These are phyloP conservation scores for Nymphaea thermarum DNA, from an alignment of 164 flowering plant species.

Conservation along the genomic window DNA sequence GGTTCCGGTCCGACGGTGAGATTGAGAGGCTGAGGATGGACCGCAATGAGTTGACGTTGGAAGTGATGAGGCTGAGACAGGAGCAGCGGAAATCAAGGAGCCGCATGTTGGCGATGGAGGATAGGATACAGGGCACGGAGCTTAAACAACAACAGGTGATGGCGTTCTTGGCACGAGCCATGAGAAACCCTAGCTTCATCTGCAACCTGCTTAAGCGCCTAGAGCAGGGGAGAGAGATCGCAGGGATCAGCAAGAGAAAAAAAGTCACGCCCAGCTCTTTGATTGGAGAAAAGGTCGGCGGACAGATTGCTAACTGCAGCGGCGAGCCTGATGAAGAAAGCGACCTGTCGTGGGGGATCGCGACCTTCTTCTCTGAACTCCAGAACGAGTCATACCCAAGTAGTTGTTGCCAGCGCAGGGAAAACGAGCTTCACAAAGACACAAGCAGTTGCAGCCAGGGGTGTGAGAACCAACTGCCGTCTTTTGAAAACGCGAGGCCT, in stretches of 20 bases:
- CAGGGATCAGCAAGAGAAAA: constrained; percentile 21
- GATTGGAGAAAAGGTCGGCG: constrained; percentile 7
- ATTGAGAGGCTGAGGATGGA: constrained; percentile 43
- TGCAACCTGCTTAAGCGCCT: constrained; percentile 21
- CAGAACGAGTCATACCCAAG: constrained; percentile 2
- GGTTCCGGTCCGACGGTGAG: constrained; percentile 23
- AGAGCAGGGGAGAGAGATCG: constrained; percentile 19
- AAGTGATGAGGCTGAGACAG: constrained; percentile 38
- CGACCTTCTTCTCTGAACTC: constrained; percentile 8
- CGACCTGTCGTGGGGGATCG: constrained; percentile 14
- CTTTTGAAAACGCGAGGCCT: background rate
- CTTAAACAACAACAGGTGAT: constrained; percentile 38
- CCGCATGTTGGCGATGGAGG: constrained; percentile 24
- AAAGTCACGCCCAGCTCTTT: constrained; percentile 16
- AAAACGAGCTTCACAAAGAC: constrained; percentile 8
- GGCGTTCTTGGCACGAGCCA: constrained; percentile 30
- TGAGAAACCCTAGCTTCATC: constrained; percentile 27
- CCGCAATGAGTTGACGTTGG: constrained; percentile 24
- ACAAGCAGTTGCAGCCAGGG: constrained; percentile 1
- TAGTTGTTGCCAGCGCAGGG: too few relatives aligned
- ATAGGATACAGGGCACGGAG: constrained; percentile 30
- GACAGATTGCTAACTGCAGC: background rate
- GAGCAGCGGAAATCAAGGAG: constrained; percentile 34
- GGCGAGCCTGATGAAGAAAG: constrained; percentile 8
- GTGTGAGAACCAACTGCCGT: constrained; percentile 1